Base-by-base conservation (phyloP, 768 basidiomycete species). In the Auriscalpium vulgare region DNA sequence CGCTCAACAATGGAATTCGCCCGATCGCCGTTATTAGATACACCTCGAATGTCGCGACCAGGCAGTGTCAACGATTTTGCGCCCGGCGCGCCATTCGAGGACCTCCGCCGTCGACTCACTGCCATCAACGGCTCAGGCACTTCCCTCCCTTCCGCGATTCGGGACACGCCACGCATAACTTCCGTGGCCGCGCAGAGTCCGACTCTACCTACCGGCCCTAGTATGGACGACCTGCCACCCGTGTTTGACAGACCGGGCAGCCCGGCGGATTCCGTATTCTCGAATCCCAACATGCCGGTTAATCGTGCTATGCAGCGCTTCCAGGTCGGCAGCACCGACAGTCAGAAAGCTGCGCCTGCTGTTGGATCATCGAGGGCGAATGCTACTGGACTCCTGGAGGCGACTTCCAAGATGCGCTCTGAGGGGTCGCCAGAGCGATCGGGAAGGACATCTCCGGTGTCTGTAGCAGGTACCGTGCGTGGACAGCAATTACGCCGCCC, bases 301-400 rank as follows among this genome's bases (percentile, higher is more conserved):
- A 74, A 84, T 54, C 76, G 79, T 19, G 78, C 78, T 3, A 67
- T 78, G 13, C 85, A 84, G 58, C 76, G 84, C 40, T 67, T 90
- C 46, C 87, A 88, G 29, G 75, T 88, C 13, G 87, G 87, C 7
- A 81, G 83, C 50, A 77, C 77, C 11, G 91, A 93, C 60, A 80
- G 84, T 1, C 84, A 85, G 61, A 95, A 95, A 66, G 94, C 90
- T 4, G 89, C 91, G 0, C 89, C 97, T 29, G 91, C 94, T 4
- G 73, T 98, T 43, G 94, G 89, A 2, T 88, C 93, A 2, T 90
- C 89, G 8, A 87, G 82, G 65, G 80, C 84, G 8, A 94, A 86
- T 64, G 95, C 89, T 0, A 78, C 83, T 9, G 95, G 95, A 0
- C 70, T 91, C 46, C 68, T 97, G 55, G 89, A 97, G 63, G 78